These are phyloP conservation scores for Amphichorda felina DNA, from an alignment of 2,329 filamentous ascomycete species.

Conservation along the genomic window DNA sequence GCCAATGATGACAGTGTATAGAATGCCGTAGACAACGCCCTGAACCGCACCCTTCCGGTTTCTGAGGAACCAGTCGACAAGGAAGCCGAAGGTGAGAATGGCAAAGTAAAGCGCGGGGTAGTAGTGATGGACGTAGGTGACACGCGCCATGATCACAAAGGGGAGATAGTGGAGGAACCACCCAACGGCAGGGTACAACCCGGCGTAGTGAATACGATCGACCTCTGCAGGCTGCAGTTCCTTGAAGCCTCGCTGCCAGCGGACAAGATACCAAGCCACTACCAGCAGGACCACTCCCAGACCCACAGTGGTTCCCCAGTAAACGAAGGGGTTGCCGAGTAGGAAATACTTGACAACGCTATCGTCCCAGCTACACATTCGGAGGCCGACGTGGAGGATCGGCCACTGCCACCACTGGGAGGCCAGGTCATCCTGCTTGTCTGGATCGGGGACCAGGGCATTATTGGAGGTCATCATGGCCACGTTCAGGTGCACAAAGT, in stretches of 20 bases:
- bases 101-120: conserved; percentile 98
- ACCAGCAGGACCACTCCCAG: conserved; percentile 63
- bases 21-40: conserved; percentile 55
- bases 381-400: conserved; percentile 83
- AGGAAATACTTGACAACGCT: conserved; percentile 96
- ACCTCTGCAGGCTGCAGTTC: conserved; percentile 73
- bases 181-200: conserved; percentile 79
- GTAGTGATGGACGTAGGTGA: conserved; percentile 99
- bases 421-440: conserved; percentile 97
- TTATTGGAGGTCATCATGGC: conserved; percentile 99
- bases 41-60: conserved; percentile 52
- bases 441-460: conserved; percentile 89
- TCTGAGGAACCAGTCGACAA: conserved; percentile 70
- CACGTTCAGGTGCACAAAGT: conserved; percentile 96
- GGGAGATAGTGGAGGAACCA: conserved; percentile 97
- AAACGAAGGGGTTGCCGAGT: conserved; percentile 89
- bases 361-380: conserved; percentile 99
- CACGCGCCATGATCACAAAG: conserved; percentile 94
- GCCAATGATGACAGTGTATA: conserved; percentile 66
- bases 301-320: conserved; percentile 83
- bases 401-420: conserved; percentile 99
- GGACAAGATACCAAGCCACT: conserved; percentile 73
- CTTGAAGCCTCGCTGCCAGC: conserved; percentile 90
- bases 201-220: conserved; percentile 90
- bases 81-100: conserved; percentile 80